A percentile compares a stretch with the other conserved stretches of the same genome.
phyloP scores from a whole-genome alignment of 2,329 filamentous ascomycete genomes.

The Fusarium sp. region DNA sequence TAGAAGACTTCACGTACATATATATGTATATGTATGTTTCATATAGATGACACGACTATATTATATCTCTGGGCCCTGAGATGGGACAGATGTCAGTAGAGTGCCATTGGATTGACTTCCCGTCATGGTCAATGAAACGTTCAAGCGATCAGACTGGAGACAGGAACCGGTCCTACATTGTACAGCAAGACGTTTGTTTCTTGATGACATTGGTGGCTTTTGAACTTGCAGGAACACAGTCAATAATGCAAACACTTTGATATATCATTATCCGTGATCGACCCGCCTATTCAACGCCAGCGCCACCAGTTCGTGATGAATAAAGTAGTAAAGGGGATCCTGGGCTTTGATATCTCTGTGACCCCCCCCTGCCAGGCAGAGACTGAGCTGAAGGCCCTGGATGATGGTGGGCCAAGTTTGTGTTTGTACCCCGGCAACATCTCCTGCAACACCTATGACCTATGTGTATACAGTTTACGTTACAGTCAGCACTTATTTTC shows the following conservation, averaged over 20 bases:
- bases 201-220: conserved; percentile 14
- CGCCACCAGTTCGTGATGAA: conserved; percentile 19
- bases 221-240: conserved; percentile 2
- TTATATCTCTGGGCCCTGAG: not conserved
- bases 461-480: not conserved
- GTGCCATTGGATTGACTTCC: conserved; percentile 8
- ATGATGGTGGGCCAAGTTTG: conserved; percentile 10
- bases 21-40: conserved; percentile 10
- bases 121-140: not conserved
- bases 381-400: conserved; percentile 7
- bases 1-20: not conserved
- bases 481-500: not conserved
- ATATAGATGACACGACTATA: conserved; percentile 15
- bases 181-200: conserved; percentile 1
- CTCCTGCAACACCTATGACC: not conserved
- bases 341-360: not conserved
- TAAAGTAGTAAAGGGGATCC: not conserved
- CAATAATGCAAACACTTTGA: not conserved
- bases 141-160: not conserved
- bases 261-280: conserved; percentile 1
- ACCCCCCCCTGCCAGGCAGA: conserved; percentile 9
- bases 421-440: not conserved
- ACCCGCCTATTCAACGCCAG: not conserved
- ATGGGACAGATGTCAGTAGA: conserved; percentile 2
- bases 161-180: conserved; percentile 1